A percentile compares a stretch with the other conserved stretches of the same genome.
Evolutionary conservation across 768 basidiomycete species (phyloP).

Genomic region (Tephrocybe sp.): DNA sequence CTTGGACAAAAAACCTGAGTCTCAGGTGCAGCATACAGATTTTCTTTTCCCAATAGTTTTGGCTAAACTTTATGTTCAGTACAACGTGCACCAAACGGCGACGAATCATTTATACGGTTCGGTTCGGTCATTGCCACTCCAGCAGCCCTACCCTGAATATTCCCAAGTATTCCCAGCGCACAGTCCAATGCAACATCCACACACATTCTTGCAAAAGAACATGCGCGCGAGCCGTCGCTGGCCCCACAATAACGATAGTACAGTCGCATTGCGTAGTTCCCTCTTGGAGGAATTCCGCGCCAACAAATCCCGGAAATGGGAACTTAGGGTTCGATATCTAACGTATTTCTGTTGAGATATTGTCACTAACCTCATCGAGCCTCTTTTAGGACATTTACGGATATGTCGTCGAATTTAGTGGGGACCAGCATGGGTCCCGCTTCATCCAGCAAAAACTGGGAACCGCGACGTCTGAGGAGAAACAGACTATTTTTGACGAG

Average conservation of each 20-base stretch:
- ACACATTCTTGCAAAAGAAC: conserved; percentile 33
- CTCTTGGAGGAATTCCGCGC: conserved; percentile 83
- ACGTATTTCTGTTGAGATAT: conserved; percentile 14
- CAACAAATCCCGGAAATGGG: conserved; percentile 79
- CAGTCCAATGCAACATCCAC: conserved; percentile 31
- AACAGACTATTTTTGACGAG: conserved; percentile 79
- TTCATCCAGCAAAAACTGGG: conserved; percentile 92
- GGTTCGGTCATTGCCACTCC: conserved; percentile 40
- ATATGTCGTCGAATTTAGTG: conserved; percentile 86
- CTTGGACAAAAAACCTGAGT: conserved; percentile 54
- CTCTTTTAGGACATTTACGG: conserved; percentile 79
- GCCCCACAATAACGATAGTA: conserved; percentile 26
- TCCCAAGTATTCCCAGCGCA: conserved; percentile 44
- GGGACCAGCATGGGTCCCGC: conserved; percentile 96
- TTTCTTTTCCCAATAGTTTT: neutral
- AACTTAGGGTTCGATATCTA: conserved; percentile 59
- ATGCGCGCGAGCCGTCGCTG: conserved; percentile 43
- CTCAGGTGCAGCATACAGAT: conserved; percentile 39
- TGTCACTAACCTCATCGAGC: too few relatives aligned
- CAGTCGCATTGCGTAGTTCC: conserved; percentile 55
- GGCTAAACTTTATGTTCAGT: conserved; percentile 4
- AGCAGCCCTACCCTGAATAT: conserved; percentile 52
- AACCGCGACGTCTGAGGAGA: conserved; percentile 73
- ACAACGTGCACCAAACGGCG: conserved; percentile 34
- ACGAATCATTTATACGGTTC: conserved; percentile 41